Percentiles rank a stretch among this genome's conserved stretches.
These are phyloP conservation scores for Flaveria sonorensis DNA, from an alignment of 129 eudicot species.

Conservation along the genomic window DNA sequence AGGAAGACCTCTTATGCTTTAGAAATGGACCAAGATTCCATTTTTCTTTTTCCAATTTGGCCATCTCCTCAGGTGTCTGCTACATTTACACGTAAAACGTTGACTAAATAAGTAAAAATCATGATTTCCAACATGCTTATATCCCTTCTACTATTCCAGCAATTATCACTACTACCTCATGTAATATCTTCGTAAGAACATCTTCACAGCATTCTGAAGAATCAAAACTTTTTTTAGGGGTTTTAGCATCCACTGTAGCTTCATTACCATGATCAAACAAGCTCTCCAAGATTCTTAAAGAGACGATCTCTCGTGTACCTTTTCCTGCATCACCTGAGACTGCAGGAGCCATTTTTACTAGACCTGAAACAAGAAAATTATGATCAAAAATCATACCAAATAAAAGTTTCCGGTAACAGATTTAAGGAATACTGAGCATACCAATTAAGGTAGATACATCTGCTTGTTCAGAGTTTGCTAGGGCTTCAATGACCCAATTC, in stretches of 20 bases:
- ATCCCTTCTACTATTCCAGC: background rate
- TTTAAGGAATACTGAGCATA: conserved; percentile 26
- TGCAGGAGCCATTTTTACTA: conserved; percentile 56
- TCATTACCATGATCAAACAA: conserved; percentile 34
- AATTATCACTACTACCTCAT: conserved; percentile 41
- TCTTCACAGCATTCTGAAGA: conserved; percentile 55
- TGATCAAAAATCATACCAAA: background rate
- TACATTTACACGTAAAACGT: conserved; percentile 18
- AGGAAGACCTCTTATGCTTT: conserved; percentile 47
- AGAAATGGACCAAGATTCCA: conserved; percentile 55
- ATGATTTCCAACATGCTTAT: background rate
- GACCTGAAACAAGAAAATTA: conserved; percentile 41
- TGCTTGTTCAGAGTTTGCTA: conserved; percentile 46
- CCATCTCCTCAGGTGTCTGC: conserved; percentile 44
- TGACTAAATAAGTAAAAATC: background rate
- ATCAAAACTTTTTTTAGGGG: conserved; percentile 42
- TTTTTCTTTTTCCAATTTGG: conserved; percentile 44
- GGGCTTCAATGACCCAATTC: conserved; percentile 73
- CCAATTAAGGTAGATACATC: conserved; percentile 53
- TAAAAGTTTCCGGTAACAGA: conserved; percentile 10
- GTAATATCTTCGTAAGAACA: conserved; percentile 52
- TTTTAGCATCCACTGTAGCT: conserved; percentile 8
- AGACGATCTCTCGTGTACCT: conserved; percentile 57
- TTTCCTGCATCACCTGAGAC: conserved; percentile 46
- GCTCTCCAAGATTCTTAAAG: conserved; percentile 64